Evolutionary conservation across 2,329 filamentous ascomycete species (phyloP).

Genomic region (Blumeria graminis): DNA sequence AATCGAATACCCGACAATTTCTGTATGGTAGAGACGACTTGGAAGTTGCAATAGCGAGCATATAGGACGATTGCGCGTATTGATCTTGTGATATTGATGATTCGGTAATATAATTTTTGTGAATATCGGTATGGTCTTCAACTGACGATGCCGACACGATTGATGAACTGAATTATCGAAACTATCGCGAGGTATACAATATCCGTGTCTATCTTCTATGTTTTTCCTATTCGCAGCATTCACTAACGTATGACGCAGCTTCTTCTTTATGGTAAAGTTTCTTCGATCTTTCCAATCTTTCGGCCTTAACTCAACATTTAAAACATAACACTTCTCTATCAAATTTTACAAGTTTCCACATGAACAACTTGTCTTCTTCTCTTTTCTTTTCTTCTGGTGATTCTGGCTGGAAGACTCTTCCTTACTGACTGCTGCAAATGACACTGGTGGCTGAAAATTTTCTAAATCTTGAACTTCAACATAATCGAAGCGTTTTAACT

Average conservation of each 20-base stretch:
- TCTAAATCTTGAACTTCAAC: background rate
- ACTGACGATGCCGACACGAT: too few relatives aligned
- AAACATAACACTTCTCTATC: background rate
- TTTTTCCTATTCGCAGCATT: background rate
- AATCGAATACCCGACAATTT: background rate
- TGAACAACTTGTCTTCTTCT: background rate
- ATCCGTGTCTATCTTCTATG: background rate
- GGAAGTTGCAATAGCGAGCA: background rate
- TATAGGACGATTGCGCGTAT: background rate
- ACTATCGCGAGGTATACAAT: background rate
- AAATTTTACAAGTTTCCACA: background rate
- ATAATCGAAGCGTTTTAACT: background rate
- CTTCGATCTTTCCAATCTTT: background rate
- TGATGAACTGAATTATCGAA: background rate
- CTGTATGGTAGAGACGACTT: background rate
- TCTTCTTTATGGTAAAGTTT: background rate
- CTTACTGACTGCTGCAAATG: background rate
- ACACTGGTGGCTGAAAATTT: background rate
- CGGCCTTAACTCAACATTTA: background rate
- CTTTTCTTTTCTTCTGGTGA: background rate
- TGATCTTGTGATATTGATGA: background rate
- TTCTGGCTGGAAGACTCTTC: too few relatives aligned
- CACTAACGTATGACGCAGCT: background rate
- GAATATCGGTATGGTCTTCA: background rate
- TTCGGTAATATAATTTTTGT: background rate